A percentile compares a stretch with the other conserved stretches of the same genome.
phyloP scores from a whole-genome alignment of 768 basidiomycete species.

The Tricholoma hemisulphureum region DNA sequence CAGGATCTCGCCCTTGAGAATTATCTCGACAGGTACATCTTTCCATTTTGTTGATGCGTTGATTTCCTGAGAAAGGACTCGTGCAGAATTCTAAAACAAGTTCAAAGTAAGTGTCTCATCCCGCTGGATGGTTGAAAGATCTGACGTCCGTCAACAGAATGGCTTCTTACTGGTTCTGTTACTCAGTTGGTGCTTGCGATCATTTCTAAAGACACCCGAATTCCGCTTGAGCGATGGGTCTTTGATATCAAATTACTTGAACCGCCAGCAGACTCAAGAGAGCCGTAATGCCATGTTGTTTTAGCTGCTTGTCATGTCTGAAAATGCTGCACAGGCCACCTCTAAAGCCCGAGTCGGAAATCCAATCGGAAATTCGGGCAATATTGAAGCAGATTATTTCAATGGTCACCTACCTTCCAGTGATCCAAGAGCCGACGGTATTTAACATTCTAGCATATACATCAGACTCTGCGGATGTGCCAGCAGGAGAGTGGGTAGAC shows the following conservation, averaged over 20 bases:
- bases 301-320: constrained; percentile 7
- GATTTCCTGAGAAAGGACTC: neutral
- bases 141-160: constrained; percentile 52
- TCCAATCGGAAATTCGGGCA: constrained; percentile 95
- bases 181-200: constrained; percentile 94
- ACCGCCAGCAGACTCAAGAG: constrained; percentile 47
- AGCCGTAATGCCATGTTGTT: constrained; percentile 43
- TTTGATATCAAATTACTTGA: constrained; percentile 91
- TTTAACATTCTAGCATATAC: constrained; percentile 99
- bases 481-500: constrained; percentile 93
- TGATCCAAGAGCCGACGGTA: constrained; percentile 91
- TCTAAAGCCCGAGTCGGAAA: constrained; percentile 79
- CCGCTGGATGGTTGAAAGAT: neutral
- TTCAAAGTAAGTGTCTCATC: constrained; percentile 66
- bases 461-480: constrained; percentile 86
- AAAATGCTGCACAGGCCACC: constrained; percentile 37
- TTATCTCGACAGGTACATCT: constrained; percentile 75
- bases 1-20: constrained; percentile 91
- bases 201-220: constrained; percentile 90
- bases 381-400: constrained; percentile 98
- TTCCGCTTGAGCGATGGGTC: constrained; percentile 95
- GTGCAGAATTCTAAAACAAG: constrained; percentile 81
- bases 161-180: constrained; percentile 90
- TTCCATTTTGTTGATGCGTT: constrained; percentile 5
- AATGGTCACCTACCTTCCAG: constrained; percentile 93